Evolutionary conservation across 208 protist genomes (phyloP), one percentile per base, ranked within the genome.

Genomic region (Crithidia fasciculata): DNA sequence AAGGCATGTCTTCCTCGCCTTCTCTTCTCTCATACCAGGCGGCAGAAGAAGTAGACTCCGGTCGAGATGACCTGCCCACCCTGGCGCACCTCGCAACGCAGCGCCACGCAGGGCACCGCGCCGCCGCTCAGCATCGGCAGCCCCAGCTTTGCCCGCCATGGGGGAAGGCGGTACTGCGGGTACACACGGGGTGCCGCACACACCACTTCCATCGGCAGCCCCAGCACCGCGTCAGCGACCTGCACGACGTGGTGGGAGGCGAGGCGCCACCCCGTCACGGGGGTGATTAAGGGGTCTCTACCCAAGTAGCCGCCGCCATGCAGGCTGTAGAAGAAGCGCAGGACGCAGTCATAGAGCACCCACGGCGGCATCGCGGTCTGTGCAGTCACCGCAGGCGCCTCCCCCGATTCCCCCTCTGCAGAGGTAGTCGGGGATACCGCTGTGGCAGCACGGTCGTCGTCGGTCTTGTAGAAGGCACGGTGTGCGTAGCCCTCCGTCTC

Each of bases 31-130:
- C 54, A 53, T 49, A 10, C 19, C 57, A 19, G 71, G 4, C 62
- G 73, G 37, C 50, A 79, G 49, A 88, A 67, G 64, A 85, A 91
- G 69, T 87, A 95, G 0, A 83, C 86, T 10, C 91, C 91, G 8
- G 69, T 67, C 5, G 75, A 71, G 3, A 86, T 54, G 8, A 88
- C 78, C 5, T 5, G 61, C 5, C 82, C 83, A n/a, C 62, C 2
- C 72, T 96, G 92, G n/a, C 89, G 85, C 39, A 89, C 55, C 69
- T 94, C 92, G 16, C 86, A 79, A 9, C 81, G 86, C 73, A 95
- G 78, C 28, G 76, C 73, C 44, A 93, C 82, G 58, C 87, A 91
- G 0, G 87, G 68, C 40, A 18, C 19, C 37, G 49, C 76, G 39
- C 62, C 70, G 18, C 54, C 43, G 41, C 57, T 39, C 19, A 87